Evolutionary conservation across 805 yeast species (phyloP).

Genomic region (Lachancea nothofagi): DNA sequence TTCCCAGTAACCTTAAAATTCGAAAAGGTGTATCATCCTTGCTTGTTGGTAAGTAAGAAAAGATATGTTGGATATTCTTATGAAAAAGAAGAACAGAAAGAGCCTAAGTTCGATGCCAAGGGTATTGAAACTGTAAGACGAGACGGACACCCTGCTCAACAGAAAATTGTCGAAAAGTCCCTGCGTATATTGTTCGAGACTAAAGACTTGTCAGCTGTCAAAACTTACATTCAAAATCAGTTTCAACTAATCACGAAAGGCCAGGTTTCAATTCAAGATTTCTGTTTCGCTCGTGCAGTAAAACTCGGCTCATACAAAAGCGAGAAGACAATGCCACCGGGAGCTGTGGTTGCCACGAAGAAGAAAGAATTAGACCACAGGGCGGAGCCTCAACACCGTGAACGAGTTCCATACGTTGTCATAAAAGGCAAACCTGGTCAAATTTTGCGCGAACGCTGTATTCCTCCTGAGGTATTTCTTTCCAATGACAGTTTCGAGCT

Average conservation of each 20-base stretch:
- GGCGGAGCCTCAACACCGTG: constrained; percentile 80
- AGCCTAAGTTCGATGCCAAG: constrained; percentile 83
- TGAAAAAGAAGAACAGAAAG: constrained; percentile 49
- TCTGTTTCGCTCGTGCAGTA: constrained; percentile 89
- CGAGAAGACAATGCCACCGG: constrained; percentile 75
- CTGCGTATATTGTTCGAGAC: constrained; percentile 68
- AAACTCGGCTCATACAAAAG: constrained; percentile 76
- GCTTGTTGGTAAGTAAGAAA: constrained; percentile 76
- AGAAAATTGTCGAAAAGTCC: constrained; percentile 67
- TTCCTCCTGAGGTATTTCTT: constrained; percentile 73
- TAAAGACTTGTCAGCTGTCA: constrained; percentile 63
- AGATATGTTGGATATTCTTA: constrained; percentile 85
- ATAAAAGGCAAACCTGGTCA: constrained; percentile 50
- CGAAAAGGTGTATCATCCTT: constrained; percentile 90
- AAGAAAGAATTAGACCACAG: constrained; percentile 60
- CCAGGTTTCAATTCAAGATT: constrained; percentile 67
- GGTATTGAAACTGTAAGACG: constrained; percentile 93
- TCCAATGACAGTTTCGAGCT: constrained; percentile 39
- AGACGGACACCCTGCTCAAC: constrained; percentile 93
- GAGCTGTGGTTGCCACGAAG: constrained; percentile 74
- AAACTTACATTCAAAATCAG: constrained; percentile 56
- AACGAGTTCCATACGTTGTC: constrained; percentile 84
- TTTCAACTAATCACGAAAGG: constrained; percentile 62
- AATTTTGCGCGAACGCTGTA: constrained; percentile 67
- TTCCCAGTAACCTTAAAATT: constrained; percentile 78